Conservation (phyloP, 805 yeast species). For the Starmera caribaea region DNA sequence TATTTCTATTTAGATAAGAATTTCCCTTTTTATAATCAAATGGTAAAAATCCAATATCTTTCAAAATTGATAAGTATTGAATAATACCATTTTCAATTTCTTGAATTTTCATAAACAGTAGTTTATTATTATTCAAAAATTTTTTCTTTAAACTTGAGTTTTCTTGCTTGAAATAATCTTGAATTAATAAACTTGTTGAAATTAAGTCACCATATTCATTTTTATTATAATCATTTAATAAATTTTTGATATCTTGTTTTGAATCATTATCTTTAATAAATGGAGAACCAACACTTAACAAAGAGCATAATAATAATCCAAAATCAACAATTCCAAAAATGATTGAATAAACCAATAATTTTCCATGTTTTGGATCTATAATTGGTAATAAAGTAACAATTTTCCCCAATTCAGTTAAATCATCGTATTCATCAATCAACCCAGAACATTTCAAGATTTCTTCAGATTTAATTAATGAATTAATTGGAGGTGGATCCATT, state of each 20-base stretch:
- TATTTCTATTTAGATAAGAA: slow-evolving; percentile 40
- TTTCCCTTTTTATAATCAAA: slow-evolving; percentile 29
- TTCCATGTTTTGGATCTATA: slow-evolving; percentile 76
- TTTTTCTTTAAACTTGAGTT: slow-evolving; percentile 21
- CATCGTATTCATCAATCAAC: slow-evolving; percentile 41
- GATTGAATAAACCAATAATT: slow-evolving; percentile 68
- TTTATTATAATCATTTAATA: slow-evolving; percentile 21
- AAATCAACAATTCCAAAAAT: slow-evolving; percentile 74
- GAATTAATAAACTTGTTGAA: slow-evolving; percentile 51
- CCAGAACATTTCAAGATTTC: slow-evolving; percentile 58
- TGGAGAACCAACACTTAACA: slow-evolving; percentile 66
- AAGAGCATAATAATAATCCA: slow-evolving; percentile 74
- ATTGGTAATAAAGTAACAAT: slow-evolving; percentile 78
- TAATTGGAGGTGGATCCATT: slow-evolving; percentile 64
- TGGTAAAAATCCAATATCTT: slow-evolving; percentile 73
- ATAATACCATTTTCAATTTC: slow-evolving; percentile 64
- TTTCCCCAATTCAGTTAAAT: slow-evolving; percentile 67
- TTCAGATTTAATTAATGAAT: slow-evolving; percentile 29
- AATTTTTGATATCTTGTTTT: slow-evolving; percentile 50
- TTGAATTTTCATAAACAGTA: slow-evolving; percentile 55
- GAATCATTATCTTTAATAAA: slow-evolving; percentile 54
- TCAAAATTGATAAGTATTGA: slow-evolving; percentile 62
- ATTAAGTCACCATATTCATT: slow-evolving; percentile 67
- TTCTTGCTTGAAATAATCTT: slow-evolving; percentile 33
- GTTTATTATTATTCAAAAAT: slow-evolving; percentile 45